Conservation (phyloP, 352 stramenopile genomes). For the Pythium grandisporangium region DNA sequence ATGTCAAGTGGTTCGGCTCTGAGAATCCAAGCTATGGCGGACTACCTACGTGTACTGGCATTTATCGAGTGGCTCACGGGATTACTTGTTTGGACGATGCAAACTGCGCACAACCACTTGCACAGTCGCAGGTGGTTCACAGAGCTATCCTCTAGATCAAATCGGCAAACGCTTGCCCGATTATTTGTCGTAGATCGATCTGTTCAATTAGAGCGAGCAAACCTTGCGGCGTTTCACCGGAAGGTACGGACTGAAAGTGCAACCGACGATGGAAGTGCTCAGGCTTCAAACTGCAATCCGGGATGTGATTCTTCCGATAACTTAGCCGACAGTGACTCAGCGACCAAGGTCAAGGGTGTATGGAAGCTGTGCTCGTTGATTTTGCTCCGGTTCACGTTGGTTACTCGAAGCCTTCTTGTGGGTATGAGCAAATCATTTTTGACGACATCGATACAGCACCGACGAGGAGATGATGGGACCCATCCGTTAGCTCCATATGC, state of each 20-base stretch:
- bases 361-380: slow-evolving; percentile 80
- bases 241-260: slow-evolving; percentile 6
- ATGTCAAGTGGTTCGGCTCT: too few relatives aligned
- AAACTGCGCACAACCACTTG: slow-evolving; percentile 57
- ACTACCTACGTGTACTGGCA: slow-evolving; percentile 60
- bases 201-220: slow-evolving; percentile 68
- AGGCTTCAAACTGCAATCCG: too few relatives aligned
- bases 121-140: slow-evolving; percentile 74
- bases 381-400: slow-evolving; percentile 67
- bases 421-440: slow-evolving; percentile 66
- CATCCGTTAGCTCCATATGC: slow-evolving; percentile 55
- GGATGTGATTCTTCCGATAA: too few relatives aligned
- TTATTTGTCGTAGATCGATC: slow-evolving; percentile 64
- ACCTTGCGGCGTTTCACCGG: slow-evolving; percentile 39
- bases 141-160: slow-evolving; percentile 51
- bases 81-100: slow-evolving; percentile 68
- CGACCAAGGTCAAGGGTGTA: slow-evolving; percentile 19
- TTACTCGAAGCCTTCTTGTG: slow-evolving; percentile 51
- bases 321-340: not conserved
- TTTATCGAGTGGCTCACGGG: slow-evolving; percentile 76
- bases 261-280: not conserved
- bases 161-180: slow-evolving; percentile 42
- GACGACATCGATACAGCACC: slow-evolving; percentile 46
- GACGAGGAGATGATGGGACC: slow-evolving; percentile 47
- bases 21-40: slow-evolving; percentile 35